Evolutionary conservation across 2,329 filamentous ascomycete species (phyloP).

Genomic region (Camptophora hylomeconis): DNA sequence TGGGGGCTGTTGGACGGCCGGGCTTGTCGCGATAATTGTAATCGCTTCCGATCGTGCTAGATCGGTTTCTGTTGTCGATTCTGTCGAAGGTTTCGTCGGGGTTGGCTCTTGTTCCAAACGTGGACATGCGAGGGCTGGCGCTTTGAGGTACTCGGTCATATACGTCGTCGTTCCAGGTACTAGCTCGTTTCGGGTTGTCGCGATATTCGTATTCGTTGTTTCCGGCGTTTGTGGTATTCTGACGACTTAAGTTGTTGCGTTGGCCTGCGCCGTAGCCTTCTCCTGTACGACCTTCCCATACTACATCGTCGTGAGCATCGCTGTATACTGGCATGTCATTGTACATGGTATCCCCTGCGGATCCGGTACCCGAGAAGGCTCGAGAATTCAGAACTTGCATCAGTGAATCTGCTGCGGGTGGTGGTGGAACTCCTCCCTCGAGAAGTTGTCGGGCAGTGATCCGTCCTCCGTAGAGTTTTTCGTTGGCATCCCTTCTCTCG

Average conservation of each 20-base stretch:
- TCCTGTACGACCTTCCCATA: constrained; percentile 67
- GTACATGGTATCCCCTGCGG: constrained; percentile 59
- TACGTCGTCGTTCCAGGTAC: constrained; percentile 37
- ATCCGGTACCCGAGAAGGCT: constrained; percentile 56
- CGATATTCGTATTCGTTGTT: constrained; percentile 42
- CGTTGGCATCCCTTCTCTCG: constrained; percentile 90
- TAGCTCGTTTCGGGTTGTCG: constrained; percentile 36
- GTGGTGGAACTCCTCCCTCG: constrained; percentile 61
- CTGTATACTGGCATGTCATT: constrained; percentile 90
- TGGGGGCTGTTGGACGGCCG: constrained; percentile 70
- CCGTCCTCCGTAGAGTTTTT: constrained; percentile 81
- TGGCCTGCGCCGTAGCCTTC: constrained; percentile 57
- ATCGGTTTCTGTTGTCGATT: constrained; percentile 25
- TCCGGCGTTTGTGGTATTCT: constrained; percentile 31
- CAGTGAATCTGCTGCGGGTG: constrained; percentile 70
- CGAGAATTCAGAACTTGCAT: constrained; percentile 76
- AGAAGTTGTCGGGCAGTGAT: constrained; percentile 74
- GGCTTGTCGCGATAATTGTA: constrained; percentile 45
- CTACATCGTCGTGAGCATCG: constrained; percentile 64
- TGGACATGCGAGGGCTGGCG: constrained; percentile 23
- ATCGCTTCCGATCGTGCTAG: constrained; percentile 30
- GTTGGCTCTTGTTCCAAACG: constrained; percentile 18
- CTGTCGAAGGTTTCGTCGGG: constrained; percentile 24
- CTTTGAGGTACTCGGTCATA: constrained; percentile 29
- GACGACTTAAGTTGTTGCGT: constrained; percentile 44